phyloP scores from a whole-genome alignment of 164 flowering plant species.

The Litsea cubeba region DNA sequence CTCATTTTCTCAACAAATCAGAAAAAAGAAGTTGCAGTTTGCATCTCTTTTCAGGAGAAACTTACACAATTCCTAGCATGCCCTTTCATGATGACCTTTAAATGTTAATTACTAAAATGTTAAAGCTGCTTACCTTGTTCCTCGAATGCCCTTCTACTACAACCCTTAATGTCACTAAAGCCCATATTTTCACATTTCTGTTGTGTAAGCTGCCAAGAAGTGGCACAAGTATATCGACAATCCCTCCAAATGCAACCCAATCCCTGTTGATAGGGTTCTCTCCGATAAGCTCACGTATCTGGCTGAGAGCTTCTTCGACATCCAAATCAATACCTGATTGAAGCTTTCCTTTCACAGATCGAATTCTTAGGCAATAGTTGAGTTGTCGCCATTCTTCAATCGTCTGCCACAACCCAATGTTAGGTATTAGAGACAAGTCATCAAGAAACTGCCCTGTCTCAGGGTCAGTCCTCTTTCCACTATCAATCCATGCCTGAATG shows the following conservation, averaged over 20 bases:
- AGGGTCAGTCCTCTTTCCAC: slow-evolving; percentile 51
- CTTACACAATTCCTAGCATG: too few species aligned
- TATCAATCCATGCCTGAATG: slow-evolving; percentile 46
- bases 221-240: slow-evolving; percentile 32
- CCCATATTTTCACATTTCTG: slow-evolving; percentile 33
- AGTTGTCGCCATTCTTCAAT: slow-evolving; percentile 74
- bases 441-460: slow-evolving; percentile 46
- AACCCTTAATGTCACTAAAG: slow-evolving; percentile 38
- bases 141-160: slow-evolving; percentile 47
- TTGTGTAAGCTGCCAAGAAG: slow-evolving; percentile 39
- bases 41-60: too few species aligned
- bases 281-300: slow-evolving; percentile 44
- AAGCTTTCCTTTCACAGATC: slow-evolving; percentile 40
- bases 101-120: too few species aligned
- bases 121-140: slow-evolving; percentile 47
- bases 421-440: slow-evolving; percentile 45
- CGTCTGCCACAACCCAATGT: slow-evolving; percentile 48
- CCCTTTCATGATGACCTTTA: too few species aligned
- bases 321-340: slow-evolving; percentile 24
- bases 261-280: slow-evolving; percentile 60
- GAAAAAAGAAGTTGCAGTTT: too few species aligned
- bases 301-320: slow-evolving; percentile 41
- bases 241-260: slow-evolving; percentile 61
- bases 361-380: slow-evolving; percentile 53
- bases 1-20: too few species aligned